A percentile compares a stretch with the other conserved stretches of the same genome.
phyloP scores from a whole-genome alignment of 768 basidiomycete species.

The Serpula lacrymans region DNA sequence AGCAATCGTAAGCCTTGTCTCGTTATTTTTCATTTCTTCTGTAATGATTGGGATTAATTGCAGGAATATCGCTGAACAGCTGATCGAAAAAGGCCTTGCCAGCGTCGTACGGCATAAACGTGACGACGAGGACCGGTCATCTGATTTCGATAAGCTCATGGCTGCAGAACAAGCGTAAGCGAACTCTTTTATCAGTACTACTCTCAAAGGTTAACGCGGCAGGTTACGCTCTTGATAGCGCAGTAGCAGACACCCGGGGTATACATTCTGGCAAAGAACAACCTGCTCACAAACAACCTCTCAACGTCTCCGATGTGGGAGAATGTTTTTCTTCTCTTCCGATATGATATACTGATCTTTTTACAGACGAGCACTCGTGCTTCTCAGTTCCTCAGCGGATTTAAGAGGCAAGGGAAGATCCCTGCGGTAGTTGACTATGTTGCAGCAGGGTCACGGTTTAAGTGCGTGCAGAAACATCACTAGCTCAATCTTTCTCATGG shows the following conservation, averaged over 20 bases:
- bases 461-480: constrained; percentile 43
- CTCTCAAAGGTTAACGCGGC: too few relatives aligned
- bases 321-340: constrained; percentile 9
- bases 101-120: constrained; percentile 88
- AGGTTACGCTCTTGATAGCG: constrained; percentile 47
- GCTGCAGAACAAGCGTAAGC: constrained; percentile 88
- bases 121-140: constrained; percentile 94
- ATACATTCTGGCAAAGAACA: constrained; percentile 93
- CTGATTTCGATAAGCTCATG: constrained; percentile 95
- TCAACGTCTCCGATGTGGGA: constrained; percentile 96
- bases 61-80: constrained; percentile 89
- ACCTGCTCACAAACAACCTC: constrained; percentile 70
- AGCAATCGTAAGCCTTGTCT: constrained; percentile 59
- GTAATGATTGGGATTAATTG: constrained; percentile 1
- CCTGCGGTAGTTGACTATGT: constrained; percentile 91
- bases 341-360: constrained; percentile 1
- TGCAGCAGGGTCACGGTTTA: constrained; percentile 93
- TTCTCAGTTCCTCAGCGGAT: constrained; percentile 81
- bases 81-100: constrained; percentile 91
- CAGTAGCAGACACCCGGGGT: constrained; percentile 72
- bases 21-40: constrained; percentile 3
- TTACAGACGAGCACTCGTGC: constrained; percentile 69
- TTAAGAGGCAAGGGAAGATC: constrained; percentile 85
- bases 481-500: constrained; percentile 1
- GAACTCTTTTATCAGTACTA: neutral